These are phyloP conservation scores for Nannizzia gypsea DNA, from an alignment of 2,329 filamentous ascomycete species.

Conservation along the genomic window DNA sequence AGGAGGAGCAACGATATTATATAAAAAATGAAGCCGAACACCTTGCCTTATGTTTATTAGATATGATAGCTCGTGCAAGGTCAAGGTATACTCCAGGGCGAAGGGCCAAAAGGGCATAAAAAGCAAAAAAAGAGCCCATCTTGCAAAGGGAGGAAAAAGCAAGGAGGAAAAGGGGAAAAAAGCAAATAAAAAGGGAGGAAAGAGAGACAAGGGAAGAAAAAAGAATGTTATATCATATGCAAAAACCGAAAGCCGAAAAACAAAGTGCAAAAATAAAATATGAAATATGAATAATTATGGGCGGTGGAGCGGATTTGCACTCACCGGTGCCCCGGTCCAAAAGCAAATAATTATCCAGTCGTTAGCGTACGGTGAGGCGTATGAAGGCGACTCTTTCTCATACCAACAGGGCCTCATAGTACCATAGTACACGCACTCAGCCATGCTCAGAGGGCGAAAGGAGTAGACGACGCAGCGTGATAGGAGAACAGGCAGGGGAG, in stretches of 20 bases:
- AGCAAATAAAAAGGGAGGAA: neutral
- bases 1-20: neutral
- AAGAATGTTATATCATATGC: conserved; percentile 5
- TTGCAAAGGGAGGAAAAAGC: neutral
- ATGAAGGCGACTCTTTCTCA: neutral
- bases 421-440: too few relatives aligned
- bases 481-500: neutral
- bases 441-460: neutral
- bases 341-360: neutral
- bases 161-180: neutral
- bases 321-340: neutral
- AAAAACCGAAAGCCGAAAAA: conserved; percentile 1
- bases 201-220: neutral
- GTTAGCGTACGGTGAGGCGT: conserved; percentile 3
- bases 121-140: neutral
- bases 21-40: neutral
- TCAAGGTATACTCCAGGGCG: neutral
- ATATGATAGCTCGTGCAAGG: conserved; percentile 2
- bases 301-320: conserved; percentile 2
- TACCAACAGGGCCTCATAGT: too few relatives aligned
- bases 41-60: neutral
- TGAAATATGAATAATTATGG: neutral
- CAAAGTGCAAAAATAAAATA: neutral
- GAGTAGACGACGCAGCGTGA: neutral
- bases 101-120: neutral